Evolutionary conservation across 2,329 filamentous ascomycete species (phyloP).

Genomic region (Bertia moriformis): DNA sequence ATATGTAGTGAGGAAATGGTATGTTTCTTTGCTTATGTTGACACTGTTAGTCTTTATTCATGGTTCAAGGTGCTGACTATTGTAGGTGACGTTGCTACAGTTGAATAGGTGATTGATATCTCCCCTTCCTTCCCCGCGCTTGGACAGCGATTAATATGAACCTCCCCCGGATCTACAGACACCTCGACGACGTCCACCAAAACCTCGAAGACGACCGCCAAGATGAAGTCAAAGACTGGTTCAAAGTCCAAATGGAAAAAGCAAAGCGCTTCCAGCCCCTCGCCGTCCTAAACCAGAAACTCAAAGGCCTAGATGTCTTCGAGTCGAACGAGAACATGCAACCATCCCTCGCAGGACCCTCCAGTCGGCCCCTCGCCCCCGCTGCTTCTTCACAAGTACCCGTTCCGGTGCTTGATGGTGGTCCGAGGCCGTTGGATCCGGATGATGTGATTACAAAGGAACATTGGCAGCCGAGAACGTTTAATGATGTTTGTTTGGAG

Average conservation of each 20-base stretch:
- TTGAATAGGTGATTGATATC: conserved; percentile 39
- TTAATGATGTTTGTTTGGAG: conserved; percentile 45
- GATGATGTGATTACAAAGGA: conserved; percentile 48
- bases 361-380: conserved; percentile 12
- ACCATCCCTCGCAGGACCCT: conserved; percentile 20
- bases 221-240: conserved; percentile 68
- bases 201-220: conserved; percentile 60
- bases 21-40: too few relatives aligned
- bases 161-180: conserved; percentile 30
- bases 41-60: too few relatives aligned
- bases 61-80: too few relatives aligned
- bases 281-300: conserved; percentile 60
- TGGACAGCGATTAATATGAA: conserved; percentile 6
- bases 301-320: conserved; percentile 63
- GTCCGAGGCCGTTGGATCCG: conserved; percentile 18
- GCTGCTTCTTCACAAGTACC: too few relatives aligned
- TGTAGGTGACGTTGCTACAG: conserved; percentile 54
- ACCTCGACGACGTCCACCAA: conserved; percentile 61
- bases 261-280: conserved; percentile 64
- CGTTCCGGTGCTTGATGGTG: conserved; percentile 10
- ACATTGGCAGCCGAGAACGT: conserved; percentile 46
- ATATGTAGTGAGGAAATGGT: conserved; percentile 71
- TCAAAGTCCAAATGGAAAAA: conserved; percentile 61
- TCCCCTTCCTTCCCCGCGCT: conserved; percentile 4
- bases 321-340: conserved; percentile 51